Evolutionary conservation across 2,329 filamentous ascomycete species (phyloP).

Genomic region (Rhynchosporium agropyri): DNA sequence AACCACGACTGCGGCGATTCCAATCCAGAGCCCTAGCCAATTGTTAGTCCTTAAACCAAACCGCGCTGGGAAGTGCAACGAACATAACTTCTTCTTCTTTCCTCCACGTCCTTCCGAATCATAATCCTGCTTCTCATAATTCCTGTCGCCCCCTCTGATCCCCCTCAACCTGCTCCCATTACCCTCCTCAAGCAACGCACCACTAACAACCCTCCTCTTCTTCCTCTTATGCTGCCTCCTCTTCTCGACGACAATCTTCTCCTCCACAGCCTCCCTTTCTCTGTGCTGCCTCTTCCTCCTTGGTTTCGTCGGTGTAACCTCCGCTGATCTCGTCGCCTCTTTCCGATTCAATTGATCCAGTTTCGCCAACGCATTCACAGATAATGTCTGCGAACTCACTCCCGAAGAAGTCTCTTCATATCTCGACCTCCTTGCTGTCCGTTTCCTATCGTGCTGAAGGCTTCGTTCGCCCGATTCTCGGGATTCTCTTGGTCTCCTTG

Average conservation of each 20-base stretch:
- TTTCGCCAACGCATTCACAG: slow-evolving; percentile 40
- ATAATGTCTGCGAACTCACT: slow-evolving; percentile 38
- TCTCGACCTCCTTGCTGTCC: slow-evolving; percentile 32
- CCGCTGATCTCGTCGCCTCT: slow-evolving; percentile 26
- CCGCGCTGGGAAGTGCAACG: slow-evolving; percentile 39
- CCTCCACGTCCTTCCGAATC: slow-evolving; percentile 47
- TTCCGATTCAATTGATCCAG: slow-evolving; percentile 40
- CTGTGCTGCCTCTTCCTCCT: slow-evolving; percentile 32
- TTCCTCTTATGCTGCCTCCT: slow-evolving; percentile 38
- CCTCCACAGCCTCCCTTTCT: slow-evolving; percentile 35
- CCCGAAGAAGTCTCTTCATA: slow-evolving; percentile 32
- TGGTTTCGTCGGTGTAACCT: slow-evolving; percentile 35
- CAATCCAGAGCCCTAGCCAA: slow-evolving; percentile 47
- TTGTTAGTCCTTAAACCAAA: slow-evolving; percentile 23
- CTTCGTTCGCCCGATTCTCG: slow-evolving; percentile 35
- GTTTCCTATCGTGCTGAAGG: slow-evolving; percentile 29
- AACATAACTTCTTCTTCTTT: slow-evolving; percentile 64
- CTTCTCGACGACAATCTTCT: slow-evolving; percentile 36
- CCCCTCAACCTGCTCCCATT: slow-evolving; percentile 54
- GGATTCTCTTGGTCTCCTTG: slow-evolving; percentile 16
- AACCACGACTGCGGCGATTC: slow-evolving; percentile 55
- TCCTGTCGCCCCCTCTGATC: slow-evolving; percentile 50
- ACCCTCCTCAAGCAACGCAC: slow-evolving; percentile 70
- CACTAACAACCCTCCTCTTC: slow-evolving; percentile 67
- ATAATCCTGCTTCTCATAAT: slow-evolving; percentile 44